phyloP scores from a whole-genome alignment of 2,329 filamentous ascomycete genomes.

The Arthrobotrys iridis region DNA sequence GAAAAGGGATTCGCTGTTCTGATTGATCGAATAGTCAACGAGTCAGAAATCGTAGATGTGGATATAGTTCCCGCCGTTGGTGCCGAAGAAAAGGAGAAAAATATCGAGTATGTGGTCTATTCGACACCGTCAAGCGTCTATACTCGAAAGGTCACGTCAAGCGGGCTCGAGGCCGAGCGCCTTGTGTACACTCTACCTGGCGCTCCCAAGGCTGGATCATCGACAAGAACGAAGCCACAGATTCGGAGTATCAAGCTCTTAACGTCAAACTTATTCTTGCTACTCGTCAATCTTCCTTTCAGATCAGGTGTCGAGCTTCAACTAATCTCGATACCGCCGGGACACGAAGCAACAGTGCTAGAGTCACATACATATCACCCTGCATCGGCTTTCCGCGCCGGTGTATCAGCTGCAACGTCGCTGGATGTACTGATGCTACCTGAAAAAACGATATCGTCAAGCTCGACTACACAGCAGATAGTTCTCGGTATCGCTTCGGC shows the following conservation, averaged over 20 bases:
- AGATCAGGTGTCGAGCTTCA: constrained; percentile 56
- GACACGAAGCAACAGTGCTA: constrained; percentile 20
- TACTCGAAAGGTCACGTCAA: constrained; percentile 50
- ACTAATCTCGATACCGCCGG: constrained; percentile 12
- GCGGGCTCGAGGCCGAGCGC: constrained; percentile 40
- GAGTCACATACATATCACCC: constrained; percentile 46
- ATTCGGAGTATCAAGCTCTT: constrained; percentile 55
- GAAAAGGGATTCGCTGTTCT: constrained; percentile 40
- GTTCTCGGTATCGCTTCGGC: constrained; percentile 43
- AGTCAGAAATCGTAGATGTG: constrained; percentile 56
- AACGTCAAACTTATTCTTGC: constrained; percentile 46
- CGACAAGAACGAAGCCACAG: constrained; percentile 50
- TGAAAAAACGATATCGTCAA: constrained; percentile 25
- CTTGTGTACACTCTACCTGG: constrained; percentile 40
- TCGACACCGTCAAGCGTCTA: constrained; percentile 47
- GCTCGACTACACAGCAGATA: constrained; percentile 33
- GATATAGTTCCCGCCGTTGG: constrained; percentile 50
- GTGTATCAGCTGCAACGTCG: constrained; percentile 44
- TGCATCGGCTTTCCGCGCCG: constrained; percentile 34
- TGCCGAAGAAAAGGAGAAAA: constrained; percentile 38
- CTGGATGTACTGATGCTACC: constrained; percentile 33
- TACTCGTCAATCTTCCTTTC: constrained; percentile 55
- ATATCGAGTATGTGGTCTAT: constrained; percentile 54
- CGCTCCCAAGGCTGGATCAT: constrained; percentile 37
- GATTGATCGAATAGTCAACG: constrained; percentile 52